A percentile compares a stretch with the other conserved stretches of the same genome.
These are phyloP conservation scores for Penicillium sp. DNA, from an alignment of 2,329 filamentous ascomycete species.

Conservation along the genomic window DNA sequence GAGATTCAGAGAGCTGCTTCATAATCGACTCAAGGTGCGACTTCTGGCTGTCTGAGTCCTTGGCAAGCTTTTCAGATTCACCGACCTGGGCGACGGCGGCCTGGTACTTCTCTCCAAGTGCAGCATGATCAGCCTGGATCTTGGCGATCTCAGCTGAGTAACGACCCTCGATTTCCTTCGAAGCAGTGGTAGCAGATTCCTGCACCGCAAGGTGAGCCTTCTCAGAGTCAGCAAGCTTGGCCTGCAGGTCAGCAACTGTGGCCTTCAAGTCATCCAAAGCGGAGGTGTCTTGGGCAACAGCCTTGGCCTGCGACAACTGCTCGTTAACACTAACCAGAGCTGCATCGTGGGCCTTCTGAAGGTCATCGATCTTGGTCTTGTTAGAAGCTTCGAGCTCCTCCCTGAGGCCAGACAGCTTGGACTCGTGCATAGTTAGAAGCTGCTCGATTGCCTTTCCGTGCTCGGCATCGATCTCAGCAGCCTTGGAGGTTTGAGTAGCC, in stretches of 20 bases:
- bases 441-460: slow-evolving; percentile 35
- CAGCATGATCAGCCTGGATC: slow-evolving; percentile 43
- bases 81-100: slow-evolving; percentile 60
- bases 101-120: slow-evolving; percentile 45
- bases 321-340: slow-evolving; percentile 35
- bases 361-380: slow-evolving; percentile 37
- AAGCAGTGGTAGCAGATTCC: slow-evolving; percentile 37
- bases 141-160: slow-evolving; percentile 50
- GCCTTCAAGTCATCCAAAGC: slow-evolving; percentile 41
- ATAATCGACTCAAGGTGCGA: slow-evolving; percentile 66
- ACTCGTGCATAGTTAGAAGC: slow-evolving; percentile 41
- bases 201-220: slow-evolving; percentile 42
- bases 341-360: slow-evolving; percentile 38
- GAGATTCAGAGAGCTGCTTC: slow-evolving; percentile 47
- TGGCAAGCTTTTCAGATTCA: slow-evolving; percentile 78
- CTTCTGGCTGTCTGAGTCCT: slow-evolving; percentile 72
- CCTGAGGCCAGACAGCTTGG: slow-evolving; percentile 39
- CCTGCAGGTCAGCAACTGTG: slow-evolving; percentile 56
- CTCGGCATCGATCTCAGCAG: slow-evolving; percentile 38
- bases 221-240: slow-evolving; percentile 61
- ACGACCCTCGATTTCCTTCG: slow-evolving; percentile 28
- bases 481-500: slow-evolving; percentile 34
- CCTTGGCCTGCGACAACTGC: slow-evolving; percentile 38
- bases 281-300: slow-evolving; percentile 40
- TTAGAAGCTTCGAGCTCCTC: slow-evolving; percentile 39